Evolutionary conservation across 331 rosid genomes (phyloP), one percentile per base, ranked within the genome.

Genomic region (Acacia pycnantha): DNA sequence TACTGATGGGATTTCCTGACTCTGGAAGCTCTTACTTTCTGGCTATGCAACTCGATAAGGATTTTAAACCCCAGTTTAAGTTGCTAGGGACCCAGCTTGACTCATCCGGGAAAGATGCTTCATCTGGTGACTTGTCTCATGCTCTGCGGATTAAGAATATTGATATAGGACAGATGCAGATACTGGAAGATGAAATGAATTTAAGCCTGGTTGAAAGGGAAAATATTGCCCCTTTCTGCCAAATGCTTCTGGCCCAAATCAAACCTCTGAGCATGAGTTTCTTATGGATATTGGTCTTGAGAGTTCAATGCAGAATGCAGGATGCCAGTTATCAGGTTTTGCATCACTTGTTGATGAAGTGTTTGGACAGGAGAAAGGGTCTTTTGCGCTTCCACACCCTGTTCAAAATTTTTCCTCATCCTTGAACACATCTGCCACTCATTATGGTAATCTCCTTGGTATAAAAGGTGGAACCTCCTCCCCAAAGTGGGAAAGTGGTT

Each of bases 1-100:
- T 96, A 82, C 72, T 94, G 82, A 90, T 96, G 98, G 99, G 94
- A 75, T 96, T 96, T 86, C 98, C 99, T 40, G 99, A 96, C 72
- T 90, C 97, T 81, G 93, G 97, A 85, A 90, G 92, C 81, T 91
- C 97, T 48, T 92, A 92, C 82, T 91, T 90, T 88, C 89, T 96
- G 90, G 84, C 91, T 69, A 87, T 96, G 97, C 89, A 92, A 69
- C 99, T 94, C 76, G 98, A 96, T 87, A 94, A 91, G 88, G 97
- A 92, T 86, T 96, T 92, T 72, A 92, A 92, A 83, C 97, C 99
- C 81, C 82, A 87, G 71, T 94, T 96, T 84, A 92, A 92, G 89
- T 81, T 96, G 94, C 88, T 96, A 48, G 98, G 94, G 90, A 88
- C 97, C 75, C 92, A 84, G 83, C 83, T 89, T 40, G 92, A 90